Base-by-base conservation (phyloP, 805 yeast genomes). In the Yamadazyma kitorensis region DNA sequence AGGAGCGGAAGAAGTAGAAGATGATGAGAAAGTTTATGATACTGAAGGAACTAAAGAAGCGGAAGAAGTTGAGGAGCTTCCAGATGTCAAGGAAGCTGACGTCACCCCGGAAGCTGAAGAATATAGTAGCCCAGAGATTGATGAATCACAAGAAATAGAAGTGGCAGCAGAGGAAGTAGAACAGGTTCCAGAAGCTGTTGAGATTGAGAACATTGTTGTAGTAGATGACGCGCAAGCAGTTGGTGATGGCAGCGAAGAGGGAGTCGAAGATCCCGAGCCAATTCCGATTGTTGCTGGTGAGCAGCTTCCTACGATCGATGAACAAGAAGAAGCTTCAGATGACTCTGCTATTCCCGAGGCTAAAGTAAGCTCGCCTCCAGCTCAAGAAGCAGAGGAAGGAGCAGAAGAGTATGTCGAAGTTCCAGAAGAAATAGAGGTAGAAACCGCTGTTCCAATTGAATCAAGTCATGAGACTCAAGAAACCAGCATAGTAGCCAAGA, bases 401-500 rank as follows among this genome's bases (percentile, higher is more conserved):
- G 46, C 61, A 30, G 61, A 58, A 25, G 55, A 57, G 35, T 61
- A 55, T 27, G 64, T 65, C 28, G 68, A 64, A 40, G 21, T 20
- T 20, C 11, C 7, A n/a, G 28, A 23, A 20, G 28, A 23, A 16
- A 15, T 12, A 9, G 19, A 12, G n/a, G n/a, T n/a, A 15, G 6
- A 8, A 9, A 8, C 12, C 11, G 17, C 9, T 7, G 24, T 24
- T 8, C 12, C 32, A 17, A 12, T 24, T 14, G 15, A 16, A 11
- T 8, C 23, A 8, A 20, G 23, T n/a, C n/a, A n/a, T n/a, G n/a
- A n/a, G n/a, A n/a, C n/a, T n/a, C n/a, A n/a, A n/a, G n/a, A n/a
- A n/a, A n/a, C n/a, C n/a, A n/a, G n/a, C n/a, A n/a, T n/a, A n/a
- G n/a, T n/a, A n/a, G n/a, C n/a, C n/a, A n/a, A n/a, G n/a, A n/a